These are phyloP conservation scores for Furcasterigmium sp. DNA, from an alignment of 2,329 filamentous ascomycete genomes.

Conservation along the genomic window DNA sequence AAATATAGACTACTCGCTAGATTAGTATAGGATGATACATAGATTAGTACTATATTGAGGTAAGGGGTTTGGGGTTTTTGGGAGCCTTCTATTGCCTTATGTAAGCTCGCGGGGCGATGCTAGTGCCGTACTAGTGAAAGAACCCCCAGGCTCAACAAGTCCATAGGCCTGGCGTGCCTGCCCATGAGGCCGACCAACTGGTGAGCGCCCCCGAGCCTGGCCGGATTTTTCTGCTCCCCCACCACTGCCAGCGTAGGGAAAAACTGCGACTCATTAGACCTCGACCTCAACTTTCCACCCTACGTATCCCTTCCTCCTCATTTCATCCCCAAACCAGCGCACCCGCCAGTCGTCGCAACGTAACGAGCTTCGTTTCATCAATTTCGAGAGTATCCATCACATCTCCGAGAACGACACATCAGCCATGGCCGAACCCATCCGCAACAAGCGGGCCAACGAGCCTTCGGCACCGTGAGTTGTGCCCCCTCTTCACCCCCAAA, in stretches of 20 bases:
- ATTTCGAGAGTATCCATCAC: neutral
- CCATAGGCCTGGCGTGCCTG: slow-evolving; percentile 6
- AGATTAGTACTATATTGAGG: too few species aligned
- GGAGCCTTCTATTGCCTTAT: neutral
- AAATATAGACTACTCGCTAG: too few species aligned
- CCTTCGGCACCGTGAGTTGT: slow-evolving; percentile 52
- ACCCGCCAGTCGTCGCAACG: slow-evolving; percentile 1
- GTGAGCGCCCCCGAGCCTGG: slow-evolving; percentile 3
- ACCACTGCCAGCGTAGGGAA: slow-evolving; percentile 11
- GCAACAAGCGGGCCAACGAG: slow-evolving; percentile 55
- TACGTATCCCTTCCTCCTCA: slow-evolving; percentile 1
- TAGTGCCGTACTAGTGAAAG: neutral
- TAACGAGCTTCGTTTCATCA: slow-evolving; percentile 2
- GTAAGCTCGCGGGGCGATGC: slow-evolving; percentile 1
- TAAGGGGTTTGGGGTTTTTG: neutral
- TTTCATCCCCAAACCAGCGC: slow-evolving; percentile 7
- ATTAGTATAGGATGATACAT: too few species aligned
- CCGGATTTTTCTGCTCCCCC: slow-evolving; percentile 10
- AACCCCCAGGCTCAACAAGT: slow-evolving; percentile 4
- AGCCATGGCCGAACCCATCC: slow-evolving; percentile 57
- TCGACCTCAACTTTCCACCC: neutral
- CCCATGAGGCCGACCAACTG: slow-evolving; percentile 1
- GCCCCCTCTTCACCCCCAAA: slow-evolving; percentile 6
- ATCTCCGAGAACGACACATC: neutral
- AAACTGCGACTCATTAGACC: slow-evolving; percentile 8